phyloP scores from a whole-genome alignment of 1,284 basidiomycete genomes.

The Ustilago tritici region DNA sequence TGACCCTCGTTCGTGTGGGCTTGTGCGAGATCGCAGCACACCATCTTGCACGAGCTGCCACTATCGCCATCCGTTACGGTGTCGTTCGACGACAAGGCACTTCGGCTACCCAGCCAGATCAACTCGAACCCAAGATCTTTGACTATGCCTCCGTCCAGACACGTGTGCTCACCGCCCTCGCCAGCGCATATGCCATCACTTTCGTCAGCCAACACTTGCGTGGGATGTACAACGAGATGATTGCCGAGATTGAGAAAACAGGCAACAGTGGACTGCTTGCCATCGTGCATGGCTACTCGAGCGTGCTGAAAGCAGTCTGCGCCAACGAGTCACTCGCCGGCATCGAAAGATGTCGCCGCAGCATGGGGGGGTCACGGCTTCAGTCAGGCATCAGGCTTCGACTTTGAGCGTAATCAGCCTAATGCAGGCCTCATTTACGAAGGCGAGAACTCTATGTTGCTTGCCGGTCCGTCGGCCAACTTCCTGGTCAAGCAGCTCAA shows the following conservation, averaged over 20 bases:
- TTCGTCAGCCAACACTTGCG: conserved; percentile 54
- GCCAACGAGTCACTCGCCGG: conserved; percentile 54
- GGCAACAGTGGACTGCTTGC: conserved; percentile 47
- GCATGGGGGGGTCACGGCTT: conserved; percentile 62
- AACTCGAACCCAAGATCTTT: conserved; percentile 57
- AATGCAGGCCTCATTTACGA: conserved; percentile 61
- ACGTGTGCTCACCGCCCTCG: conserved; percentile 55
- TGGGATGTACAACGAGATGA: conserved; percentile 51
- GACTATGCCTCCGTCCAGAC: conserved; percentile 56
- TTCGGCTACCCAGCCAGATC: conserved; percentile 28
- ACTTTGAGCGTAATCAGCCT: conserved; percentile 60
- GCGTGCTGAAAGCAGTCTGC: conserved; percentile 56
- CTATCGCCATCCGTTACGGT: conserved; percentile 56
- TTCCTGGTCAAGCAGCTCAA: conserved; percentile 58
- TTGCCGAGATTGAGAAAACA: conserved; percentile 35
- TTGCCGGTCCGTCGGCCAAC: conserved; percentile 55
- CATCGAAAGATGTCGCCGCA: conserved; percentile 52
- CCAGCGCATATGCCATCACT: conserved; percentile 55
- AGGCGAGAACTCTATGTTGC: conserved; percentile 60
- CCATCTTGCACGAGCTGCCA: conserved; percentile 51
- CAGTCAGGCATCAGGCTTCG: conserved; percentile 52
- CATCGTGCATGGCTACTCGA: conserved; percentile 60
- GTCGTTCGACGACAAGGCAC: conserved; percentile 56
- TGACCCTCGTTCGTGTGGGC: conserved; percentile 60
- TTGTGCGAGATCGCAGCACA: conserved; percentile 60